Evolutionary conservation across 75 land plant species (phyloP).

Genomic region (Picea glauca): DNA sequence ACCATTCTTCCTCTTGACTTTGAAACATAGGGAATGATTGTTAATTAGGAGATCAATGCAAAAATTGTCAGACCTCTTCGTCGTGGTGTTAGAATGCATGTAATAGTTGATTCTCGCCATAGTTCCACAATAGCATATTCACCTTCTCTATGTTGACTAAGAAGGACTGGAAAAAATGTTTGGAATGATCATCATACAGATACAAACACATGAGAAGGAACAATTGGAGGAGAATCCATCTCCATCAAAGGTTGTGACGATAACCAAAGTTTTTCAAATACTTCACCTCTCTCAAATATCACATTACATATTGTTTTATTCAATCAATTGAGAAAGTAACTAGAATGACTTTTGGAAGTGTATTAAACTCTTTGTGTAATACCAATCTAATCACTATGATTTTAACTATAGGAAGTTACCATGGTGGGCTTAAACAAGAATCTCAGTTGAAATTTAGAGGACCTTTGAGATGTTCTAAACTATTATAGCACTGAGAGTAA

Average conservation of each 20-base stretch:
- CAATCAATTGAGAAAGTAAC: too few species aligned
- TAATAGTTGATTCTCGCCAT: constrained; percentile 83
- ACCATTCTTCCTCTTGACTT: constrained; percentile 80
- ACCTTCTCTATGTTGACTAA: constrained; percentile 70
- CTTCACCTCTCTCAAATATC: constrained; percentile 32
- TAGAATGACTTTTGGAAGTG: too few species aligned
- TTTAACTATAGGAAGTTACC: too few species aligned
- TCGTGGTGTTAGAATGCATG: constrained; percentile 75
- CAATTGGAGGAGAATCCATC: constrained; percentile 75
- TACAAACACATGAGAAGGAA: constrained; percentile 77
- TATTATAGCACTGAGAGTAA: too few species aligned
- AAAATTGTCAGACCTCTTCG: constrained; percentile 81
- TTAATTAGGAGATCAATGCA: constrained; percentile 84
- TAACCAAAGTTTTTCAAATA: constrained; percentile 85
- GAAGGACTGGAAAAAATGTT: constrained; percentile 62
- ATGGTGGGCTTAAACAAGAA: too few species aligned
- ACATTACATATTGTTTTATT: too few species aligned
- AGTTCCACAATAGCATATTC: constrained; percentile 86
- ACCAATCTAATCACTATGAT: too few species aligned
- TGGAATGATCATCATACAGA: constrained; percentile 96
- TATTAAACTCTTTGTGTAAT: too few species aligned
- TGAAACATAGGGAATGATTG: constrained; percentile 74
- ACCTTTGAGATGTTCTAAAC: too few species aligned
- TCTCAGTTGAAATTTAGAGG: too few species aligned
- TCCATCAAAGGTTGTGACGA: constrained; percentile 95